Evolutionary conservation across 2,329 filamentous ascomycete species (phyloP).

Genomic region (Fusarium bactridioides): DNA sequence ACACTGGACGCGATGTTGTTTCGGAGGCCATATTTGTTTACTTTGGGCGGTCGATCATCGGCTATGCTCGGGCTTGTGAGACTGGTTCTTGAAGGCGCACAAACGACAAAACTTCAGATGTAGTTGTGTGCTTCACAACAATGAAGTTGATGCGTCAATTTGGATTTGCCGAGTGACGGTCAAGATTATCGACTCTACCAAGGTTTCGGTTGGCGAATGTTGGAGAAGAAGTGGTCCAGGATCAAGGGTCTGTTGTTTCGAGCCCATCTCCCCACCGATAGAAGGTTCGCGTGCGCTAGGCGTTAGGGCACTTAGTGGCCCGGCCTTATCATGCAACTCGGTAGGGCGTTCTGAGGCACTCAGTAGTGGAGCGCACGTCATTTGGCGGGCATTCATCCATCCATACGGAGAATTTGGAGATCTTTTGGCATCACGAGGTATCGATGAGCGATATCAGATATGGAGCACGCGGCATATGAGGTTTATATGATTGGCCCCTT

Average conservation of each 20-base stretch:
- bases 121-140: background rate
- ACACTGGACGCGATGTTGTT: constrained; percentile 49
- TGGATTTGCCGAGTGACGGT: background rate
- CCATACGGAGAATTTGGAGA: constrained; percentile 4
- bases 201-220: constrained; percentile 33
- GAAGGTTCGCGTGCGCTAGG: constrained; percentile 21
- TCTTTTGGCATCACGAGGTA: constrained; percentile 24
- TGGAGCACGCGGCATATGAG: constrained; percentile 12
- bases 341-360: constrained; percentile 5
- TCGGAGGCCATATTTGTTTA: constrained; percentile 46
- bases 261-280: constrained; percentile 34
- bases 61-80: constrained; percentile 15
- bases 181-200: constrained; percentile 15
- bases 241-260: constrained; percentile 14
- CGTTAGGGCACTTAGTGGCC: constrained; percentile 33
- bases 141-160: background rate
- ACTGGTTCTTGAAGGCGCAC: background rate
- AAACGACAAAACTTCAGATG: constrained; percentile 1
- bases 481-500: constrained; percentile 8
- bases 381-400: constrained; percentile 13
- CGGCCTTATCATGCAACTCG: constrained; percentile 14
- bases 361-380: constrained; percentile 35
- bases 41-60: constrained; percentile 20
- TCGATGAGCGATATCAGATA: background rate
- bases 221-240: constrained; percentile 30